Conservation (phyloP, 2,329 filamentous ascomycete genomes). For the Curvularia sp. region DNA sequence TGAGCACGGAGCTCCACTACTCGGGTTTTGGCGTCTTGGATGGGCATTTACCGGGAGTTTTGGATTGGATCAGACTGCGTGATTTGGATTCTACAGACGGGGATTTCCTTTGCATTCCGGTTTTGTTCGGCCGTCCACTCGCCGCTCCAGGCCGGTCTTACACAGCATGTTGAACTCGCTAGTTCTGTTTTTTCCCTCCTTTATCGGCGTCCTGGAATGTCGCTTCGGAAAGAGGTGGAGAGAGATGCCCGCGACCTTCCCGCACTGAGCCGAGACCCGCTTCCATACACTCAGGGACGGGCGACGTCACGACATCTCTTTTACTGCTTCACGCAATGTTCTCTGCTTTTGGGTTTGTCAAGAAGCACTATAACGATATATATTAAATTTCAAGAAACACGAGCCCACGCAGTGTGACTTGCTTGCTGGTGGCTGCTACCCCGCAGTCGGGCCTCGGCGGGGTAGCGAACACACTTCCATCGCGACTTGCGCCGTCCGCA, state of each 20-base stretch:
- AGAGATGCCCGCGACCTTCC: conserved; percentile 2
- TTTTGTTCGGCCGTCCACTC: conserved; percentile 10
- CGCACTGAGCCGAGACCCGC: conserved; percentile 5
- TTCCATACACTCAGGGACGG: background rate
- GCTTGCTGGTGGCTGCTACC: conserved; percentile 21
- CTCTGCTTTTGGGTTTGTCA: background rate
- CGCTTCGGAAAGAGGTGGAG: conserved; percentile 9
- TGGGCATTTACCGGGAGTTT: conserved; percentile 40
- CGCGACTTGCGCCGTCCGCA: conserved; percentile 18
- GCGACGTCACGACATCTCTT: background rate
- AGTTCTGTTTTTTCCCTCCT: conserved; percentile 1
- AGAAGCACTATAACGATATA: background rate
- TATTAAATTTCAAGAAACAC: conserved; percentile 1
- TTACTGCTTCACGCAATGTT: background rate
- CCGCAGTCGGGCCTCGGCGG: conserved; percentile 37
- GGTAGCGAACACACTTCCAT: conserved; percentile 22
- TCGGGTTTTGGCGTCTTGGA: conserved; percentile 7
- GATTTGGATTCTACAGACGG: conserved; percentile 9
- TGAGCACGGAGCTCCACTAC: conserved; percentile 33
- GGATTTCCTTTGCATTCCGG: conserved; percentile 12
- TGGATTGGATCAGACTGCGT: conserved; percentile 11
- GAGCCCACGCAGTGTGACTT: conserved; percentile 19
- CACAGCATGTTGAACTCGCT: conserved; percentile 10
- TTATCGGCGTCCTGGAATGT: conserved; percentile 5
- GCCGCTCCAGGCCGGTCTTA: conserved; percentile 9